phyloP scores from a whole-genome alignment of 768 basidiomycete genomes.

The Suillus fuscotomentosus region DNA sequence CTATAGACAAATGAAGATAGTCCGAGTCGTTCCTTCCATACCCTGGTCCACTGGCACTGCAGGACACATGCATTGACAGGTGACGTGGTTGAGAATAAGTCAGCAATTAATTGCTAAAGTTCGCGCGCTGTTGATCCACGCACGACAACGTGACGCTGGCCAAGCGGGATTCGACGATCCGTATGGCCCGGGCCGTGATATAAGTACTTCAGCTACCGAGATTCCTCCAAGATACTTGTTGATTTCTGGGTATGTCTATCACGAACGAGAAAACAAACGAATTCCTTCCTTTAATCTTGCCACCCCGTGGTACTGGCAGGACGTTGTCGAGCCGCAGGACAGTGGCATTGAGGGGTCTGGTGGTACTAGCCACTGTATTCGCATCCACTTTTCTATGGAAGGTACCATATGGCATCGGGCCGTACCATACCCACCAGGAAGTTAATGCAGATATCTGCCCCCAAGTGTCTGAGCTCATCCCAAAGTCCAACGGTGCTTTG shows the following conservation, averaged over 20 bases:
- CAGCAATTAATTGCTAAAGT: not conserved
- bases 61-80: not conserved
- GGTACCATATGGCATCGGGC: not conserved
- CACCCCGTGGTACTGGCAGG: not conserved
- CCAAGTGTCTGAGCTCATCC: constrained; percentile 32
- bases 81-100: not conserved
- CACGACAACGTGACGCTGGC: not conserved
- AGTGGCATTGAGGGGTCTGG: constrained; percentile 2
- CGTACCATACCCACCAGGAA: not conserved
- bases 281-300: constrained; percentile 13
- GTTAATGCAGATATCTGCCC: constrained; percentile 28
- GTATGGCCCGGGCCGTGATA: not conserved
- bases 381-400: constrained; percentile 14
- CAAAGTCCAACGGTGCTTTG: constrained; percentile 31
- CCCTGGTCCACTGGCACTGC: not conserved
- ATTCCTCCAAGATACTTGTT: not conserved
- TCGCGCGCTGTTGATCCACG: not conserved
- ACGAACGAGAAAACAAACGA: constrained; percentile 8
- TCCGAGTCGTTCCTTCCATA: not conserved
- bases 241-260: constrained; percentile 14
- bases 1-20: too few relatives aligned
- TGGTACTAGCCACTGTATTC: constrained; percentile 17
- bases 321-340: constrained; percentile 13
- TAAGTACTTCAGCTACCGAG: not conserved
- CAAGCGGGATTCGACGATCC: not conserved